Base-by-base conservation (phyloP, 306 rosid species). In the Canavalia ensiformis region DNA sequence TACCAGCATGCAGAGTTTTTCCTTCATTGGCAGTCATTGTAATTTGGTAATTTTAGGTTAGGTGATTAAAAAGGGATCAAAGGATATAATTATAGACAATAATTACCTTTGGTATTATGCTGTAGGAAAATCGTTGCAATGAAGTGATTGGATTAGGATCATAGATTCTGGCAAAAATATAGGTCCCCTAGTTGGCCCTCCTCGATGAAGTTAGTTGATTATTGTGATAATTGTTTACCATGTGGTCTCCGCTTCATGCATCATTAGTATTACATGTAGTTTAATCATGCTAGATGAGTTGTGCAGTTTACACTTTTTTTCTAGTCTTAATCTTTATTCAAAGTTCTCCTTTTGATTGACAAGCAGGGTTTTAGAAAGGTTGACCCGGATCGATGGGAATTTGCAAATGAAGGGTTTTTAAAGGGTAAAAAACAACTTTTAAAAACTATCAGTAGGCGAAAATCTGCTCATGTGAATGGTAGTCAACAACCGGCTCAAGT, bases 341-440 rank as follows among this genome's bases (percentile, higher is more conserved):
- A 2, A 9, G 5, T 31, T 34, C 59, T 34, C 72, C 50, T 79
- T 77, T 72, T 50, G 25, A 59, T 69, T 85, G 55, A 33, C 39
- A 51, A 29, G 4, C 86, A 89, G 92, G 92, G 92, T 25, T 89
- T 89, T 72, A 87, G 72, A 54, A 89, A 89, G 84, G 88, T 89
- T 70, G 89, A 89, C 37, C 85, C 92, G 29, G 92, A 87, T 41
- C 84, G 86, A 42, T 89, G 87, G 88, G 92, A 89, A 81, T 89
- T 81, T 72, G 76, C 76, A 51, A 71, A 71, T 50, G 76, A 71
- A 7, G 76, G 76, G 34, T 71, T 71, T 70, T 33, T 87, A 68
- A 87, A 85, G 82, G 92, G 90, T 54, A 86, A 89, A 56, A 87
- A 86, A 59, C 88, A 89, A 78, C 85, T 87, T 58, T 72, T 89